A percentile compares a stretch with the other conserved stretches of the same genome.
Conservation (phyloP, 768 basidiomycete genomes). For the Termitomyces sp. region DNA sequence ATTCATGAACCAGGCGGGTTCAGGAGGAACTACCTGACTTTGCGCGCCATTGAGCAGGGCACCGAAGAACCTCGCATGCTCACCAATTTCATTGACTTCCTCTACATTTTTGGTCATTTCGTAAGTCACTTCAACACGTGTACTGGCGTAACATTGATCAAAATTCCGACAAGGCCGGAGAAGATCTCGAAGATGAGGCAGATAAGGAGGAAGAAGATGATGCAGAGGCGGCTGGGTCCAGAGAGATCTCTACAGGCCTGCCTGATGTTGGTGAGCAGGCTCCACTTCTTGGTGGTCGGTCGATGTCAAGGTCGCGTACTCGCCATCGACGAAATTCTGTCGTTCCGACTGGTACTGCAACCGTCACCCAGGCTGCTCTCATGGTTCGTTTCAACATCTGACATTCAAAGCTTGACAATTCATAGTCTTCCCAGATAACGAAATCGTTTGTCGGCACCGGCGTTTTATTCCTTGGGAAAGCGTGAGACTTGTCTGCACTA, state of each 20-base stretch:
- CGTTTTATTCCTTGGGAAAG: slow-evolving; percentile 92
- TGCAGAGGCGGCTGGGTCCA: slow-evolving; percentile 21
- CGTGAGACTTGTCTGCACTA: slow-evolving; percentile 39
- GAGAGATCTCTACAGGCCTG: slow-evolving; percentile 13
- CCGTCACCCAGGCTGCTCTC: slow-evolving; percentile 83
- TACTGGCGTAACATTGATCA: neutral
- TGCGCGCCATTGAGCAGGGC: slow-evolving; percentile 66
- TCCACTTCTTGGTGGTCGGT: slow-evolving; percentile 41
- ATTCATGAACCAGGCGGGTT: slow-evolving; percentile 96
- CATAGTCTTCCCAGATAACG: slow-evolving; percentile 49
- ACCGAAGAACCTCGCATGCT: slow-evolving; percentile 56
- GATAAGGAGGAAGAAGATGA: slow-evolving; percentile 72
- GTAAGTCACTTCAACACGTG: slow-evolving; percentile 41
- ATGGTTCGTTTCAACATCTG: slow-evolving; percentile 54
- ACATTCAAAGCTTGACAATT: neutral
- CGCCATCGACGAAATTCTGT: slow-evolving; percentile 51
- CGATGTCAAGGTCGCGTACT: slow-evolving; percentile 44
- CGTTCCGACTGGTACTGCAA: slow-evolving; percentile 76
- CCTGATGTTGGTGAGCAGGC: slow-evolving; percentile 41
- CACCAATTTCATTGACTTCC: slow-evolving; percentile 91
- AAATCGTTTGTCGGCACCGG: slow-evolving; percentile 97
- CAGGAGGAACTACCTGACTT: slow-evolving; percentile 78
- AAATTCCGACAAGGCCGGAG: slow-evolving; percentile 63
- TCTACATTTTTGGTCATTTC: slow-evolving; percentile 94
- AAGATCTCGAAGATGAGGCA: slow-evolving; percentile 84